These are phyloP conservation scores for Saccharomycopsis fibuligera DNA, from an alignment of 805 yeast genomes.

Conservation along the genomic window DNA sequence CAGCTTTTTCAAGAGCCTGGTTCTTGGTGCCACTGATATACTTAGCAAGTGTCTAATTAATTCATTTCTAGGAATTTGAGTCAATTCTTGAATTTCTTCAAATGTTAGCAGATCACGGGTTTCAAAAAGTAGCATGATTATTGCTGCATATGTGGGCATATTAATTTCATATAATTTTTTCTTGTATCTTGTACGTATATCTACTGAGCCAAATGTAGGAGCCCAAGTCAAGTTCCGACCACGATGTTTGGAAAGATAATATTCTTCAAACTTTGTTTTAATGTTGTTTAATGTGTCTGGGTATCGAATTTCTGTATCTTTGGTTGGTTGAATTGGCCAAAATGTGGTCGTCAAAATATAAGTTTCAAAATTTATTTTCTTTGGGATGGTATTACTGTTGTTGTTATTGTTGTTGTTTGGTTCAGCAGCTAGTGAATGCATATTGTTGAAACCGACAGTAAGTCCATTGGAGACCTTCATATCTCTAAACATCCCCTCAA, in stretches of 20 bases:
- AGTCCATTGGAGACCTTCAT: conserved; percentile 51
- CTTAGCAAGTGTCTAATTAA: conserved; percentile 74
- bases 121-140: conserved; percentile 68
- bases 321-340: conserved; percentile 57
- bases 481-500: conserved; percentile 85
- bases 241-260: conserved; percentile 43
- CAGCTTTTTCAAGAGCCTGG: conserved; percentile 63
- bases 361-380: conserved; percentile 38
- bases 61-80: conserved; percentile 70
- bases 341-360: conserved; percentile 53
- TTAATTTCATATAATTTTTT: conserved; percentile 69
- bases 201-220: conserved; percentile 77
- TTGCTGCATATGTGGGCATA: conserved; percentile 75
- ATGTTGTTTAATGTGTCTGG: conserved; percentile 33
- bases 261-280: conserved; percentile 41
- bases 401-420: conserved; percentile 25
- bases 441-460: conserved; percentile 33
- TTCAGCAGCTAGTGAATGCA: not conserved
- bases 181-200: conserved; percentile 63
- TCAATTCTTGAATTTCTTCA: conserved; percentile 54
- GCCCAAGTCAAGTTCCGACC: conserved; percentile 72
- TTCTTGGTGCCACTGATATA: conserved; percentile 74
- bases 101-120: conserved; percentile 49
- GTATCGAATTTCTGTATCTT: conserved; percentile 23
- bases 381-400: too few relatives aligned